Evolutionary conservation across 768 basidiomycete genomes (phyloP), one percentile per base, ranked within the genome.

Genomic region (Obba rivulosa): DNA sequence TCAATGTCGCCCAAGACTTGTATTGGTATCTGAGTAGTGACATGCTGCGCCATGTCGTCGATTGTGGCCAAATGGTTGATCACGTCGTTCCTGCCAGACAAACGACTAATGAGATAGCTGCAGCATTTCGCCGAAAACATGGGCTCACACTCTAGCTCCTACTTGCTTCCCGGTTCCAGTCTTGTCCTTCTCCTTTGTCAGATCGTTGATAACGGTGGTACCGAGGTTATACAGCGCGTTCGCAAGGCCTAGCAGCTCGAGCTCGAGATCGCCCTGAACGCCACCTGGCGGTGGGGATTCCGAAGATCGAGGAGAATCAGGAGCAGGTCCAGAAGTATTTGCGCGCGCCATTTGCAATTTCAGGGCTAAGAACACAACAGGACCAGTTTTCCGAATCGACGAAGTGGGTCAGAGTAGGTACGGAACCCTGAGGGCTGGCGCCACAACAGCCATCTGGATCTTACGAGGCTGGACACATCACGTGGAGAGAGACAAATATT

Each of bases 361-460:
- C 63, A 78, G 95, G 40, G 90, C 92, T 3, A 92, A 95, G 69
- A 96, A 96, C 68, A 86, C 87, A 2, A 83, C 83, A 0, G 87
- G 86, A n/a, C n/a, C n/a, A n/a, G n/a, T n/a, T n/a, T 18, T n/a
- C n/a, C n/a, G n/a, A n/a, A n/a, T n/a, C n/a, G n/a, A n/a, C n/a
- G n/a, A n/a, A n/a, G n/a, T n/a, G n/a, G n/a, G n/a, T n/a, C n/a
- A n/a, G n/a, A n/a, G n/a, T n/a, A n/a, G n/a, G n/a, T n/a, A n/a
- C n/a, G n/a, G n/a, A n/a, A n/a, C n/a, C n/a, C n/a, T n/a, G n/a
- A n/a, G n/a, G n/a, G n/a, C n/a, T n/a, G n/a, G n/a, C n/a, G n/a
- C n/a, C n/a, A n/a, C n/a, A n/a, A n/a, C n/a, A n/a, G n/a, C n/a
- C n/a, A n/a, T n/a, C n/a, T n/a, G n/a, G n/a, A n/a, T n/a, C n/a